A percentile compares a stretch with the other conserved stretches of the same genome.
Evolutionary conservation across 2,329 filamentous ascomycete species (phyloP).

Genomic region (Hypoxylon sp.): DNA sequence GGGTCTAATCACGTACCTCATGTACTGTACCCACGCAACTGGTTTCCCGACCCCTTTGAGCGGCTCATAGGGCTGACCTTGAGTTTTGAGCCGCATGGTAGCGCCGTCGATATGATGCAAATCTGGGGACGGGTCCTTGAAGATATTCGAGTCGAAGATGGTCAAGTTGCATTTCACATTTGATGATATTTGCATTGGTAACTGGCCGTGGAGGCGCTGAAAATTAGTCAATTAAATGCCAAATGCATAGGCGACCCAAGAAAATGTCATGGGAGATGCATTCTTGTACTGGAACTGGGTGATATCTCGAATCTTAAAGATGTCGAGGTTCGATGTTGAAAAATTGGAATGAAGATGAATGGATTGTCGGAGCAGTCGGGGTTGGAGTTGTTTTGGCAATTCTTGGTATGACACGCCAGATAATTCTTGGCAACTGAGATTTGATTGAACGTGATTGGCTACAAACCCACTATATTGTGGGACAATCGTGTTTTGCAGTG

Average conservation of each 20-base stretch:
- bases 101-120: constrained; percentile 56
- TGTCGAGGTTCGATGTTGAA: constrained; percentile 50
- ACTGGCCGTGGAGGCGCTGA: constrained; percentile 15
- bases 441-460: constrained; percentile 51
- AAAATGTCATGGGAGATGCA: constrained; percentile 14
- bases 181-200: constrained; percentile 20
- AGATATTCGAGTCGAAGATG: constrained; percentile 51
- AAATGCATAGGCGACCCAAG: constrained; percentile 45
- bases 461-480: constrained; percentile 6
- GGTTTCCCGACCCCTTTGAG: constrained; percentile 44
- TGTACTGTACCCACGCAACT: constrained; percentile 46
- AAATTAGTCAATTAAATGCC: constrained; percentile 48
- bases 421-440: constrained; percentile 37
- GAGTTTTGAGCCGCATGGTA: constrained; percentile 57
- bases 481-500: constrained; percentile 45
- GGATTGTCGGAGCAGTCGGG: constrained; percentile 43
- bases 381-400: constrained; percentile 52
- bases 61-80: constrained; percentile 55
- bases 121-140: constrained; percentile 50
- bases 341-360: constrained; percentile 47
- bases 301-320: constrained; percentile 25
- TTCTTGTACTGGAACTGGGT: constrained; percentile 22
- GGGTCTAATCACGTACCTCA: constrained; percentile 28
- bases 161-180: constrained; percentile 41
- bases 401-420: constrained; percentile 48